Evolutionary conservation across 2,329 filamentous ascomycete species (phyloP), one percentile per base, ranked within the genome.

Genomic region (Lachnellula willkommii): DNA sequence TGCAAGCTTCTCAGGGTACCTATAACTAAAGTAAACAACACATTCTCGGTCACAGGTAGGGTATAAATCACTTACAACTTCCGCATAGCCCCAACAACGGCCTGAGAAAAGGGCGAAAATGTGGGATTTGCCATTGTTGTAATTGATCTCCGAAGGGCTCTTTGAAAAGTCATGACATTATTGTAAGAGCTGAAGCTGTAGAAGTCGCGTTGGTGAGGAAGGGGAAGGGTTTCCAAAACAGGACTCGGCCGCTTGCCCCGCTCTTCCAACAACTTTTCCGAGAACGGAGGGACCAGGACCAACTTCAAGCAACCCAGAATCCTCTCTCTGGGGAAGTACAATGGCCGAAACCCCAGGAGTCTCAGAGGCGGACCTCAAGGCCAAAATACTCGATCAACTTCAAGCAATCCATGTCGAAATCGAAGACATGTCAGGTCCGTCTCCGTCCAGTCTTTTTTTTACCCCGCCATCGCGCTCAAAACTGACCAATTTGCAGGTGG

Each of bases 1-100:
- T 9, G 94, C 94, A 43, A 96, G 78, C 58, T 84, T 84, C 69
- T 95, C 90, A 0, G 94, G 94, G 70, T 96, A 99, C 57, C 91
- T 94, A 61, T 55, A 53, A 22, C 4, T 53, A 17, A 42, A 42
- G 39, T 42, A 63, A 48, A 45, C 42, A 20, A 40, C 37, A 15
- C 20, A 39, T 53, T 58, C 55, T 52, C 60, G 32, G 17, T 26
- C 20, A 45, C 40, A 47, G n/a, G n/a, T n/a, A n/a, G 8, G 8
- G 20, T n/a, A 40, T 7, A n/a, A 28, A 17, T 51, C 40, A 76
- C 86, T 70, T 74, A 93, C 87, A 96, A 77, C 70, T 82, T 85
- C 67, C 81, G 83, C 88, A 96, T 92, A 9, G 89, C 85, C 65
- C 78, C 77, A 55, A 95, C 87, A 50, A 95, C 90, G 8, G 82